These are phyloP conservation scores for Wickerhamiella dianesei DNA, from an alignment of 805 yeast genomes.

Conservation along the genomic window DNA sequence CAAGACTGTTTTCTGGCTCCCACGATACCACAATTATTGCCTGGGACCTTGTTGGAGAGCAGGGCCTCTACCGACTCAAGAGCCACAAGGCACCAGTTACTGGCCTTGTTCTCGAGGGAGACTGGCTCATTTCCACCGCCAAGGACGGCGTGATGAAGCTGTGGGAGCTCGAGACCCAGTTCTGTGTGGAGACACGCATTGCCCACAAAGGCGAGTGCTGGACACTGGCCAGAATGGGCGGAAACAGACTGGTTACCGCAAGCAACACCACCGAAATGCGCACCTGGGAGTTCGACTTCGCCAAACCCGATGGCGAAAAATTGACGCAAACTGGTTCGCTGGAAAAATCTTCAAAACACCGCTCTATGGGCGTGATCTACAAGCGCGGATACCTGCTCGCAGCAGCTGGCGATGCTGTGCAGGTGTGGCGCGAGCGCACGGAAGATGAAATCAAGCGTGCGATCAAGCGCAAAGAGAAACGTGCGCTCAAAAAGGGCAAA, in stretches of 20 bases:
- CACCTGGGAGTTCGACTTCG: slow-evolving; percentile 62
- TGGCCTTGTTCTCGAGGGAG: slow-evolving; percentile 46
- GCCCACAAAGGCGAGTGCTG: slow-evolving; percentile 93
- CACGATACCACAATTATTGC: slow-evolving; percentile 69
- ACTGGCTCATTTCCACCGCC: slow-evolving; percentile 60
- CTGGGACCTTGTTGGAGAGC: slow-evolving; percentile 93
- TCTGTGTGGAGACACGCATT: slow-evolving; percentile 86
- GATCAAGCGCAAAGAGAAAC: slow-evolving; percentile 57
- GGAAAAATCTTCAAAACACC: slow-evolving; percentile 40
- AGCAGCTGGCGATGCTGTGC: slow-evolving; percentile 73
- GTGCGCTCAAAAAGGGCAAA: slow-evolving; percentile 54
- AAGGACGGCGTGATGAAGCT: slow-evolving; percentile 85
- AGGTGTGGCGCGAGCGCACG: slow-evolving; percentile 62
- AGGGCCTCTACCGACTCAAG: slow-evolving; percentile 70
- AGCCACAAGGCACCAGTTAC: slow-evolving; percentile 87
- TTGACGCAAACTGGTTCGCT: slow-evolving; percentile 49
- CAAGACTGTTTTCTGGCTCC: slow-evolving; percentile 75
- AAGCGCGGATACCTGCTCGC: slow-evolving; percentile 6
- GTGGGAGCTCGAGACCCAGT: slow-evolving; percentile 85
- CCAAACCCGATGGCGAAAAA: slow-evolving; percentile 37
- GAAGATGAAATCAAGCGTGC: slow-evolving; percentile 71
- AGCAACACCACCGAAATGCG: slow-evolving; percentile 74
- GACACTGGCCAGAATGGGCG: slow-evolving; percentile 30
- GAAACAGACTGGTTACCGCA: slow-evolving; percentile 41
- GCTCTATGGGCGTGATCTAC: slow-evolving; percentile 11